Evolutionary conservation across 2,329 filamentous ascomycete species (phyloP).

Genomic region (Podosphaera xanthii): DNA sequence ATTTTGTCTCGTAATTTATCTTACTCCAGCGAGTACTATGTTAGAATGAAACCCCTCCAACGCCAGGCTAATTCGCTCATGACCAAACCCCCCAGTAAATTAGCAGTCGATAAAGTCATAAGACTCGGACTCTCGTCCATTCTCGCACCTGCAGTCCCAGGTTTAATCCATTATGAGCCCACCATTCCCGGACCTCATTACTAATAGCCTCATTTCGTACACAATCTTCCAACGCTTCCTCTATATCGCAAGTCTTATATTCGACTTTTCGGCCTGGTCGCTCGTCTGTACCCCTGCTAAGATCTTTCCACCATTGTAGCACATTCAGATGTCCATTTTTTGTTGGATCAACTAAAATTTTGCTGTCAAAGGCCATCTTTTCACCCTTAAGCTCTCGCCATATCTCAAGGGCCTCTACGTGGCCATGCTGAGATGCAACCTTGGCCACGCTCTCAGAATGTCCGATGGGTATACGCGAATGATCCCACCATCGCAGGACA

Average conservation of each 20-base stretch:
- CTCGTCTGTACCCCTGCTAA: slow-evolving; percentile 27
- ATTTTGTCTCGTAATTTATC: no score
- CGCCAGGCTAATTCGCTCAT: no score
- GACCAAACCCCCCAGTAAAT: no score
- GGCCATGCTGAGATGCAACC: slow-evolving; percentile 64
- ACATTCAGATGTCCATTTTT: slow-evolving; percentile 68
- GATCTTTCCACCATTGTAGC: slow-evolving; percentile 74
- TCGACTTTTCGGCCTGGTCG: slow-evolving; percentile 47
- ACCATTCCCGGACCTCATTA: slow-evolving; percentile 59
- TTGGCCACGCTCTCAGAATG: slow-evolving; percentile 68
- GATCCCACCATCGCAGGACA: slow-evolving; percentile 72
- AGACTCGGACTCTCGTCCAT: slow-evolving; percentile 43
- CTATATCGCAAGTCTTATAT: slow-evolving; percentile 87
- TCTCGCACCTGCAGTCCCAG: slow-evolving; percentile 45
- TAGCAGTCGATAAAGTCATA: slow-evolving; percentile 5
- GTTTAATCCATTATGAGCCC: slow-evolving; percentile 53
- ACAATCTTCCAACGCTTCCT: slow-evolving; percentile 80
- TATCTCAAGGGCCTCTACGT: slow-evolving; percentile 60
- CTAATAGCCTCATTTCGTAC: slow-evolving; percentile 37
- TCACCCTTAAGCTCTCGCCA: slow-evolving; percentile 58
- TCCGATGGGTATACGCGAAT: slow-evolving; percentile 53
- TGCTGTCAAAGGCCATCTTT: slow-evolving; percentile 57
- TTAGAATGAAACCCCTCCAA: no score
- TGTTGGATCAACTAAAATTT: slow-evolving; percentile 68
- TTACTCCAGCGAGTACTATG: no score